Evolutionary conservation across 2,329 filamentous ascomycete genomes (phyloP).

Genomic region (Xylariales sp.): DNA sequence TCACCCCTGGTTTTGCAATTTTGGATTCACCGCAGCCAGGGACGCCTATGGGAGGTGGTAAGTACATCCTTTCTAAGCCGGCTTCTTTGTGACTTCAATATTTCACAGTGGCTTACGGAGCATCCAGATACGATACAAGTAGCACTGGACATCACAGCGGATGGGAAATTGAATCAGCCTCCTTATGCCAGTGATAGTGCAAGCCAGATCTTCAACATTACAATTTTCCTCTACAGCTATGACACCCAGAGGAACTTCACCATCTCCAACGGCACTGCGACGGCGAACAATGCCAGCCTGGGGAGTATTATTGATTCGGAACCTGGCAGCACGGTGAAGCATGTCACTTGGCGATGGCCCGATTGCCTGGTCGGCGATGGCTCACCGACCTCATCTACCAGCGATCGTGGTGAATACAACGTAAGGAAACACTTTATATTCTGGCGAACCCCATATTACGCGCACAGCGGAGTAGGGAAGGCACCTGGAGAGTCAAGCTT

Average conservation of each 20-base stretch:
- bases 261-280: constrained; percentile 58
- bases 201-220: constrained; percentile 59
- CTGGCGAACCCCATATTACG: no score
- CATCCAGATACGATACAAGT: constrained; percentile 54
- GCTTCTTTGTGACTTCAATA: no score
- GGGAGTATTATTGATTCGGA: constrained; percentile 62
- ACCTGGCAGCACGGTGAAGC: constrained; percentile 65
- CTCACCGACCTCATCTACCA: constrained; percentile 36
- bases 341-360: constrained; percentile 70
- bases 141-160: constrained; percentile 61
- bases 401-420: constrained; percentile 60
- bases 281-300: constrained; percentile 46
- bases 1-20: constrained; percentile 64
- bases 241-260: constrained; percentile 62
- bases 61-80: no score
- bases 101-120: no score
- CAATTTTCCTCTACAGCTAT: constrained; percentile 63
- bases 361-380: constrained; percentile 62
- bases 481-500: no score
- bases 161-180: constrained; percentile 59
- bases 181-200: constrained; percentile 48
- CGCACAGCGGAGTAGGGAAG: no score
- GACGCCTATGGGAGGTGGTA: constrained; percentile 60
- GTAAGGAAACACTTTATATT: constrained; percentile 29
- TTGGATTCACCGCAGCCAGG: constrained; percentile 62